Base-by-base conservation (phyloP, 257 asterid genomes). In the Henckelia pumila region DNA sequence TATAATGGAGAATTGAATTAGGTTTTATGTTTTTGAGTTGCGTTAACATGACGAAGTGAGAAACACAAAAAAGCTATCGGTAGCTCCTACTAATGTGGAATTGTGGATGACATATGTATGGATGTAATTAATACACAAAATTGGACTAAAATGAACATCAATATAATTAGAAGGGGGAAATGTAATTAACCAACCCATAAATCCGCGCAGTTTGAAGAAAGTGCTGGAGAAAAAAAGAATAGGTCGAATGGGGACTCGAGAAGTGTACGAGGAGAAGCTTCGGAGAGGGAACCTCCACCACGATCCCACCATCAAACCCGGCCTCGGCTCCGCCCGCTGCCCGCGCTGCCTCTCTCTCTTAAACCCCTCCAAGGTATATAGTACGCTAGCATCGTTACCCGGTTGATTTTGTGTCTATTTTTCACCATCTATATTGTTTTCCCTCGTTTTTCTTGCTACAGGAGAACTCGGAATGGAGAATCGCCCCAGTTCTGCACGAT, bases 191-290 rank as follows among this genome's bases (percentile, higher is more conserved):
- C n/a, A n/a, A n/a, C n/a, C n/a, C n/a, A n/a, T n/a, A n/a, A n/a
- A n/a, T n/a, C n/a, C n/a, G n/a, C n/a, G n/a, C n/a, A n/a, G n/a
- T n/a, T n/a, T n/a, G n/a, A n/a, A n/a, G n/a, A n/a, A 26, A 26
- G 4, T 24, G 78, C 78, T 10, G 86, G 84, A 3, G 84, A 30
- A 37, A 10, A 37, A 10, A 33, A 9, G 10, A 2, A 10, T 37
- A 9, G 49, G 49, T 37, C 49, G 17, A 23, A 88, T 91, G 96
- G 96, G 96, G 73, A 90, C 97, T 53, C 86, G 92, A 37, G 85
- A 90, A 74, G 97, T 90, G 23, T 90, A 90, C 73, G 95, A 90
- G 76, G 85, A 88, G 80, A 86, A 86, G 79, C 81, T 90, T 33
- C 83, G 88, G 32, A 75, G 79, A 7, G 92, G 95, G 37, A 83